Percentiles rank a stretch among this genome's conserved stretches.
phyloP scores from a whole-genome alignment of 345 rosid genomes.

The Boechera retrofracta region DNA sequence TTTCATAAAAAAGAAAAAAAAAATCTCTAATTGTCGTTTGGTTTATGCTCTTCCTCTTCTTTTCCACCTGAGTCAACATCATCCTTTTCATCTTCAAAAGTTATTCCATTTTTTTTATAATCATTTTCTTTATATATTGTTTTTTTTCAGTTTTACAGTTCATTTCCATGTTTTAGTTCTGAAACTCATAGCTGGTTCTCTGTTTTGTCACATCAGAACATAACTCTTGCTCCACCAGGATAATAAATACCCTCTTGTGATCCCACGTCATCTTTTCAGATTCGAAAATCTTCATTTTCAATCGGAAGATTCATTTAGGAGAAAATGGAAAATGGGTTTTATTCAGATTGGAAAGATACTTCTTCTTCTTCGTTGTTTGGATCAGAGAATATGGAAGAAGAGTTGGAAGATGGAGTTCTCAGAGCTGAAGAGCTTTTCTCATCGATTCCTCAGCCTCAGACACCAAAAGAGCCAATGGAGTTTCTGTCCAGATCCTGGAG shows the following conservation, averaged over 20 bases:
- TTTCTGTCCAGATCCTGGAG: constrained; percentile 94
- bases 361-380: constrained; percentile 45
- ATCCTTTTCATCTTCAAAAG: constrained; percentile 40
- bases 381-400: constrained; percentile 64
- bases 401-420: constrained; percentile 46
- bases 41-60: constrained; percentile 49
- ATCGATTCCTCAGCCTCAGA: constrained; percentile 71
- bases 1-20: background rate
- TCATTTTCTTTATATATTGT: background rate
- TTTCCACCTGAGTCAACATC: constrained; percentile 46
- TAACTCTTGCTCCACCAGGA: constrained; percentile 36
- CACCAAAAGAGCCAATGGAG: constrained; percentile 94
- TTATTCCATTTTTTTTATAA: background rate
- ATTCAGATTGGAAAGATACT: constrained; percentile 52
- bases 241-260: constrained; percentile 9
- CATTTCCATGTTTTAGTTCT: constrained; percentile 34
- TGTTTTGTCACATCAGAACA: constrained; percentile 42
- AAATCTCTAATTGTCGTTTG: constrained; percentile 27
- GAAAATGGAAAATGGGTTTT: constrained; percentile 63
- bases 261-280: constrained; percentile 33
- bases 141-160: constrained; percentile 24
- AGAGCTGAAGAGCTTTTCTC: constrained; percentile 51
- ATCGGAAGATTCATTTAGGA: background rate
- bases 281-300: constrained; percentile 6
- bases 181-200: constrained; percentile 42